These are phyloP conservation scores for Tympanopsis confertula DNA, from an alignment of 2,329 filamentous ascomycete genomes.

Conservation along the genomic window DNA sequence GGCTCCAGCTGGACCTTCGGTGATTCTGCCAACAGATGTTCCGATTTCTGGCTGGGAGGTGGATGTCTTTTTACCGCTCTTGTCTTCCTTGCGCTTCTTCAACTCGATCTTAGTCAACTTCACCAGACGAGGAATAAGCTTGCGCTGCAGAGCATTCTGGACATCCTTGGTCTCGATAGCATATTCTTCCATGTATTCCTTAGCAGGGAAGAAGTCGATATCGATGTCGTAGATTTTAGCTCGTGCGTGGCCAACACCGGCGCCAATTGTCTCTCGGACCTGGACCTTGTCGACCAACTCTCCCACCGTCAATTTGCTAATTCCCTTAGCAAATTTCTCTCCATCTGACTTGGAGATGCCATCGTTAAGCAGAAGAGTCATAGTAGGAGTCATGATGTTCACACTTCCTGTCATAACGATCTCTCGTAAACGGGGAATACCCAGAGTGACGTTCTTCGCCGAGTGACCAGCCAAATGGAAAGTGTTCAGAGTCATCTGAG, in stretches of 20 bases:
- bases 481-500: conserved; percentile 98
- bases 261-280: conserved; percentile 69
- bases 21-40: conserved; percentile 37
- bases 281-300: conserved; percentile 73
- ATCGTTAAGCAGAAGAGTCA: conserved; percentile 70
- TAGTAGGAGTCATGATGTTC: conserved; percentile 78
- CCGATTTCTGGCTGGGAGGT: conserved; percentile 68
- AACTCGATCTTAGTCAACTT: conserved; percentile 65
- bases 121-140: conserved; percentile 64
- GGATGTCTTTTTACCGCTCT: conserved; percentile 27
- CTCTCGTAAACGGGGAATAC: conserved; percentile 93
- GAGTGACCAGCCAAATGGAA: conserved; percentile 99
- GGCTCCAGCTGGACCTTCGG: conserved; percentile 24
- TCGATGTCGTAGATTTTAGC: conserved; percentile 79
- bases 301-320: conserved; percentile 73
- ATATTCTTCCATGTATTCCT: conserved; percentile 78
- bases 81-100: conserved; percentile 63
- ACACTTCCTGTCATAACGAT: conserved; percentile 95
- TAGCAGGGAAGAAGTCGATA: conserved; percentile 70
- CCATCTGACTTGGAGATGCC: conserved; percentile 59
- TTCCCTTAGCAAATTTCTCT: conserved; percentile 78
- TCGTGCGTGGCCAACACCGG: conserved; percentile 53
- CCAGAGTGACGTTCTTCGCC: conserved; percentile 94
- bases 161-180: conserved; percentile 72
- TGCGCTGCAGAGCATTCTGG: conserved; percentile 65